phyloP scores from a whole-genome alignment of 2,329 filamentous ascomycete genomes.

The Clarireedia monteithiana region DNA sequence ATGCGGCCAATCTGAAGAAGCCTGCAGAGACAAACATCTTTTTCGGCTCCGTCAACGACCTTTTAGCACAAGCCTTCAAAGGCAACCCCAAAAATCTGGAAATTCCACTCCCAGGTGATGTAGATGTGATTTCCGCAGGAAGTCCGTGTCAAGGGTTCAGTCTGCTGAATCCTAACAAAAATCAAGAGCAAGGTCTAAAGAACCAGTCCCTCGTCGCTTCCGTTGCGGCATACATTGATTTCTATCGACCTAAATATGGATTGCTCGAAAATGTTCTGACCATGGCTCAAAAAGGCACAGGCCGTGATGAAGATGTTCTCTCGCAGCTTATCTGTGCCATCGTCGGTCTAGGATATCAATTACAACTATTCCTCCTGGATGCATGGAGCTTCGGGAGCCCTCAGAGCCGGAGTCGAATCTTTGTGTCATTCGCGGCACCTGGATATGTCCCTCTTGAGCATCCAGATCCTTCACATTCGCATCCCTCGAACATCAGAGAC shows the following conservation, averaged over 20 bases:
- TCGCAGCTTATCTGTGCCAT: slow-evolving; percentile 66
- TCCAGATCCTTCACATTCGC: slow-evolving; percentile 56
- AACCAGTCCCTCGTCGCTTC: slow-evolving; percentile 74
- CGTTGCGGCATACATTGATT: slow-evolving; percentile 65
- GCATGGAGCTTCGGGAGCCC: slow-evolving; percentile 61
- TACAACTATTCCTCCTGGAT: slow-evolving; percentile 59
- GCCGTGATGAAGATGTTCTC: slow-evolving; percentile 55
- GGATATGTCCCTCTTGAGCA: slow-evolving; percentile 47
- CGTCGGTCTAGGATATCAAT: slow-evolving; percentile 71
- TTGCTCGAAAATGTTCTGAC: slow-evolving; percentile 68
- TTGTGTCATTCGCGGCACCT: slow-evolving; percentile 64
- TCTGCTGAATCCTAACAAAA: slow-evolving; percentile 48
- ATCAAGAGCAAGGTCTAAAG: slow-evolving; percentile 47
- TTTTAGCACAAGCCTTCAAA: slow-evolving; percentile 47
- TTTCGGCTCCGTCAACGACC: slow-evolving; percentile 64
- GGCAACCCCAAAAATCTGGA: slow-evolving; percentile 36
- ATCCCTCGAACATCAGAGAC: slow-evolving; percentile 34
- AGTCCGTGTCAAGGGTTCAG: slow-evolving; percentile 77
- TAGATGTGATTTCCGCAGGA: slow-evolving; percentile 64
- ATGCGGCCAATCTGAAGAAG: slow-evolving; percentile 55
- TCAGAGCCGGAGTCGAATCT: slow-evolving; percentile 59
- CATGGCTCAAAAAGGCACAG: slow-evolving; percentile 44
- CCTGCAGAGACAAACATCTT: slow-evolving; percentile 44
- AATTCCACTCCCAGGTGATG: slow-evolving; percentile 52
- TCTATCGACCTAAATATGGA: slow-evolving; percentile 68